Evolutionary conservation across 176 grass and related monocot species (phyloP).

Genomic region (Eremochloa ophiuroides): DNA sequence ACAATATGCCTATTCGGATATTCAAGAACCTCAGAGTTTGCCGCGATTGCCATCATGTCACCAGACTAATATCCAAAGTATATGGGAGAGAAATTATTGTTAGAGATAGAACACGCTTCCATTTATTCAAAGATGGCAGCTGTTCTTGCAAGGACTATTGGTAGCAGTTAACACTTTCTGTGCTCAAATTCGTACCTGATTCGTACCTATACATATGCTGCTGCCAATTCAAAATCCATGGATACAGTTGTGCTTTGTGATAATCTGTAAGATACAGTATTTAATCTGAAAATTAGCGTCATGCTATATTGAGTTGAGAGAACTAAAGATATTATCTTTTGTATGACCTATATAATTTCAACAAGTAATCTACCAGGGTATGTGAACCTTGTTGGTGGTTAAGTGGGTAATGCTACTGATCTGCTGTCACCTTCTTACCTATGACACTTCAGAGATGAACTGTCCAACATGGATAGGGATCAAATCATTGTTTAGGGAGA

Average conservation of each 20-base stretch:
- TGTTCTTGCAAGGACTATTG: conserved; percentile 58
- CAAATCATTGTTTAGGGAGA: conserved; percentile 10
- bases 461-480: background rate
- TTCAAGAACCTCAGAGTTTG: conserved; percentile 61
- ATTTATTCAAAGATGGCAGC: conserved; percentile 50
- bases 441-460: background rate
- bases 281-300: background rate
- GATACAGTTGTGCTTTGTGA: background rate
- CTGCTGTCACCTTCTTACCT: background rate
- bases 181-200: too few relatives aligned
- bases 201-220: background rate
- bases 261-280: conserved; percentile 2
- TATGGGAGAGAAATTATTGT: conserved; percentile 55
- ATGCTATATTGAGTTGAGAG: conserved; percentile 7
- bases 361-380: background rate
- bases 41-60: conserved; percentile 57
- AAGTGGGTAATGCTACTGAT: conserved; percentile 5
- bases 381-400: background rate
- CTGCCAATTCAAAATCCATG: conserved; percentile 6
- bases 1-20: conserved; percentile 36
- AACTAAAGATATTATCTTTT: background rate
- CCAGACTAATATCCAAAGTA: conserved; percentile 62
- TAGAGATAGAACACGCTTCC: conserved; percentile 51
- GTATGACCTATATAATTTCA: background rate
- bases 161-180: conserved; percentile 29